These are phyloP conservation scores for Periconia sp. DNA, from an alignment of 2,329 filamentous ascomycete genomes.

Conservation along the genomic window DNA sequence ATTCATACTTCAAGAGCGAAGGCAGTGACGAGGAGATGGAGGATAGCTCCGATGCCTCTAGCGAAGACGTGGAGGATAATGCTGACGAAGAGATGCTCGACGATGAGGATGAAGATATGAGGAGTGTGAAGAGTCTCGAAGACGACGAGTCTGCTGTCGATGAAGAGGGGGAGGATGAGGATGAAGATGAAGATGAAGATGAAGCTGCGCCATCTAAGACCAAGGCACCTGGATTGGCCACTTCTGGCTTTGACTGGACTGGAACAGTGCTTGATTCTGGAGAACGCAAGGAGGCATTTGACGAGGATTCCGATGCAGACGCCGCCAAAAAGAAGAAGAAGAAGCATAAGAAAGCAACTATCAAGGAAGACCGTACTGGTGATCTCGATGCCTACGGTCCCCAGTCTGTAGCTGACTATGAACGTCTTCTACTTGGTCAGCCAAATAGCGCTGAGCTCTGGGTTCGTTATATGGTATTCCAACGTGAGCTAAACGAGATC, in stretches of 20 bases:
- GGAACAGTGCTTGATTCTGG: slow-evolving; percentile 62
- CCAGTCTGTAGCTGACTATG: slow-evolving; percentile 89
- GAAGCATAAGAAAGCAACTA: slow-evolving; percentile 76
- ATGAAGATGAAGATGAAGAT: slow-evolving; percentile 42
- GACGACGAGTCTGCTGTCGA: slow-evolving; percentile 43
- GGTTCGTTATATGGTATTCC: slow-evolving; percentile 99
- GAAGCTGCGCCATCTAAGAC: slow-evolving; percentile 20
- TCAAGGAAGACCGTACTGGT: slow-evolving; percentile 88
- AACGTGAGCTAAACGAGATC: slow-evolving; percentile 88
- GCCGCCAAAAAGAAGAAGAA: slow-evolving; percentile 64
- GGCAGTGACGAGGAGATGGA: slow-evolving; percentile 48
- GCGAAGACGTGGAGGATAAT: slow-evolving; percentile 40
- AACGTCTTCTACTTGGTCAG: slow-evolving; percentile 88
- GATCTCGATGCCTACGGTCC: slow-evolving; percentile 88
- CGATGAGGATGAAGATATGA: slow-evolving; percentile 52
- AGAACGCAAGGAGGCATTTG: slow-evolving; percentile 60
- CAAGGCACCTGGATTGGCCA: slow-evolving; percentile 64
- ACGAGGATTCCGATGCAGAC: slow-evolving; percentile 61
- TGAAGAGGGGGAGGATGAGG: slow-evolving; percentile 43
- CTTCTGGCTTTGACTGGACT: slow-evolving; percentile 87
- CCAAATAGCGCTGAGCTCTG: slow-evolving; percentile 93
- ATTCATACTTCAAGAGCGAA: slow-evolving; percentile 79
- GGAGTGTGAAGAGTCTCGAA: slow-evolving; percentile 49
- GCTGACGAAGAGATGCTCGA: slow-evolving; percentile 45
- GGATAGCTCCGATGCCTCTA: slow-evolving; percentile 39